A percentile compares a stretch with the other conserved stretches of the same genome.
Conservation (phyloP, 1,284 basidiomycete genomes). For the Naganishia cerealis region DNA sequence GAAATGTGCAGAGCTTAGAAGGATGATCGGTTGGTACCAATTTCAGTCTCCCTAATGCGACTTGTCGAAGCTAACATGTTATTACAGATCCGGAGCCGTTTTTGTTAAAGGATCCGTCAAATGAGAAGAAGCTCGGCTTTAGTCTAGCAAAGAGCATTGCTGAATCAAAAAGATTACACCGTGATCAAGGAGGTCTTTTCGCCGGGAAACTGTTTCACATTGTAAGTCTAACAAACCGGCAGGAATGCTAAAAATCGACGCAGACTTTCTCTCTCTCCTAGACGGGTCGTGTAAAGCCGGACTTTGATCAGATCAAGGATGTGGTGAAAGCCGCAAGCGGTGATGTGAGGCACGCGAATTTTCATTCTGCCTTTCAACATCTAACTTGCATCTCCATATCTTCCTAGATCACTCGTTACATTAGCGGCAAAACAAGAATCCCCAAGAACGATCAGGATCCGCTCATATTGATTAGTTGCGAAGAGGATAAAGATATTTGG, state of each 20-base stretch:
- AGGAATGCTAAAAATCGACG: background rate
- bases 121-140: constrained; percentile 67
- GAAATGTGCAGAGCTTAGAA: constrained; percentile 61
- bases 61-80: constrained; percentile 17
- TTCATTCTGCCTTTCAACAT: background rate
- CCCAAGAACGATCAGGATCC: constrained; percentile 15
- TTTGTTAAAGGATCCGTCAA: constrained; percentile 61
- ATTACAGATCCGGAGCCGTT: constrained; percentile 64
- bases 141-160: constrained; percentile 63
- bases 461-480: constrained; percentile 21
- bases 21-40: constrained; percentile 63
- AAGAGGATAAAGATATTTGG: constrained; percentile 29
- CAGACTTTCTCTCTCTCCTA: background rate
- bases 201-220: constrained; percentile 69
- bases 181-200: constrained; percentile 61
- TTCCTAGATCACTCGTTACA: constrained; percentile 23
- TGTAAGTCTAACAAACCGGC: constrained; percentile 2
- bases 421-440: constrained; percentile 21
- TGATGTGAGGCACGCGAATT: constrained; percentile 56
- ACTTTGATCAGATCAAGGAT: constrained; percentile 61
- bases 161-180: constrained; percentile 57
- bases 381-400: background rate
- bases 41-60: background rate
- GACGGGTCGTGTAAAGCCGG: constrained; percentile 62
- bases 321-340: constrained; percentile 69